Conservation (phyloP, 345 rosid species). For the Bruguiera parviflora region DNA sequence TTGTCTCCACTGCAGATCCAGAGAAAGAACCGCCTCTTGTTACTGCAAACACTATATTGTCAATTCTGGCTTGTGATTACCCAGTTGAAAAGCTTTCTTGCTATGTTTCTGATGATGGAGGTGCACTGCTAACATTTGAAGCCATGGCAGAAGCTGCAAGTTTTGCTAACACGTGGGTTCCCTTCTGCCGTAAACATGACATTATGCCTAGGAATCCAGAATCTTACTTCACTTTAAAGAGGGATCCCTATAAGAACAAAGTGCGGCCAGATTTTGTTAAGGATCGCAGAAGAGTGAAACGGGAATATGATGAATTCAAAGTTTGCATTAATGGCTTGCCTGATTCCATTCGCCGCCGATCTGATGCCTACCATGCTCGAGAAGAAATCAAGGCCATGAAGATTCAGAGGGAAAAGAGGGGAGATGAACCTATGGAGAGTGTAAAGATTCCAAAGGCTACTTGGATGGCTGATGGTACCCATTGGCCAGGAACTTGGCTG, state of each 20-base stretch:
- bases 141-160: constrained; percentile 99
- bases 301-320: constrained; percentile 98
- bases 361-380: constrained; percentile 94
- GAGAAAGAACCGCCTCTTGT: constrained; percentile 99
- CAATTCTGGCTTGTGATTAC: constrained; percentile 90
- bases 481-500: constrained; percentile 38
- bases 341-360: constrained; percentile 89
- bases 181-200: constrained; percentile 87
- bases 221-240: constrained; percentile 81
- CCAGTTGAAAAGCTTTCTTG: constrained; percentile 97
- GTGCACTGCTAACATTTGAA: constrained; percentile 93
- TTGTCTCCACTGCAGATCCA: constrained; percentile 97
- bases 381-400: constrained; percentile 98
- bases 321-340: constrained; percentile 88
- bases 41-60: constrained; percentile 91
- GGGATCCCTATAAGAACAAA: constrained; percentile 97
- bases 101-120: constrained; percentile 98
- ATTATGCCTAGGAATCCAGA: constrained; percentile 97
- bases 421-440: constrained; percentile 36
- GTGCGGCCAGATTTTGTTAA: constrained; percentile 80
- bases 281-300: constrained; percentile 88
- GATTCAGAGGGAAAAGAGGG: constrained; percentile 71
- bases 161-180: constrained; percentile 90
- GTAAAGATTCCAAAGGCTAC: constrained; percentile 40
- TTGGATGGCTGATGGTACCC: constrained; percentile 40